Base-by-base conservation (phyloP, 805 yeast genomes). In the Blastobotrys parvus region DNA sequence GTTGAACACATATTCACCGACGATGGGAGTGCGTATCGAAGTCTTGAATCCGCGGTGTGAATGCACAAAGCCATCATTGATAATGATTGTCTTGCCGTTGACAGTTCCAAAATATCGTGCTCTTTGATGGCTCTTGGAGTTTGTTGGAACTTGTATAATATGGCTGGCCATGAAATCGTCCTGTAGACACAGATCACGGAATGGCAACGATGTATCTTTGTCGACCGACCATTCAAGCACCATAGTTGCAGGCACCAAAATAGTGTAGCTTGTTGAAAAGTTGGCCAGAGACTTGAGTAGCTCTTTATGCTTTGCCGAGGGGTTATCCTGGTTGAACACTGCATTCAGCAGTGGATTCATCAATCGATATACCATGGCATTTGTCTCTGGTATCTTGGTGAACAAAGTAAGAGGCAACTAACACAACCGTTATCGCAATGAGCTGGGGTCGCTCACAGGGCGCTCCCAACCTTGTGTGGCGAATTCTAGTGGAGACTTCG, bases 101-200 rank as follows among this genome's bases (percentile, higher is more conserved):
- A 48, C 23, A 4, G 52, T 48, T 3, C 48, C 47, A 42, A 49
- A 50, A 41, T 54, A 55, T 18, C 54, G 38, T 5, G 59, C 47
- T 16, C 58, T 38, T 22, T 46, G 50, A 39, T 42, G 47, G 20
- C 40, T 48, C 46, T 54, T 46, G 15, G 31, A 10, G 3, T 21
- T 18, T 18, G 57, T 60, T 8, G 60, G 55, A 2, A 70, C 62
- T 37, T 68, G 58, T 16, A 82, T 59, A 19, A 83, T 71, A 57
- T 83, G 90, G 1, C 83, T 73, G 38, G 70, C 70, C 6, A 82
- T 63, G 56, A 82, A 82, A 20, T 78, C 83, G 27, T 73, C 74
- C 32, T 67, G 69, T 39, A 72, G 72, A 56, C 85, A 79, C 11
- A 77, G 58, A 2, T 79, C 84, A 2, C 55, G 57, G 42, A 77